phyloP scores from a whole-genome alignment of 2,329 filamentous ascomycete genomes.

The Fusarium humuli region DNA sequence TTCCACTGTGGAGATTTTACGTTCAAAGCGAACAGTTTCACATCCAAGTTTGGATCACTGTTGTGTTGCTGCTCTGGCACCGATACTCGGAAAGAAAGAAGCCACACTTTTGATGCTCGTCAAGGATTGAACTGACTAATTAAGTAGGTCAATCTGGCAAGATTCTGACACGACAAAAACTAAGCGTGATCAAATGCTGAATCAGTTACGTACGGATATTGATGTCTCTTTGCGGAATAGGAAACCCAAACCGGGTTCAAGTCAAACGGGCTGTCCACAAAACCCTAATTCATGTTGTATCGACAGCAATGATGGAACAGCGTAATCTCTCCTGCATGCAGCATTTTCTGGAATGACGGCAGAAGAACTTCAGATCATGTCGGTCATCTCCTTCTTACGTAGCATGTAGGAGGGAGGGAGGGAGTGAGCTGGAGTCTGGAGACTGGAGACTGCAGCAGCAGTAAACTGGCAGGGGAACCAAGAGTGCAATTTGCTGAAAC shows the following conservation, averaged over 20 bases:
- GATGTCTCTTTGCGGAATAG: not conserved
- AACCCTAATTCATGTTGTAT: slow-evolving; percentile 32
- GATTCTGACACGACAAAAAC: slow-evolving; percentile 17
- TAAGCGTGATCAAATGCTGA: slow-evolving; percentile 8
- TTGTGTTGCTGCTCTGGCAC: not conserved
- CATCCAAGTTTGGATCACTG: not conserved
- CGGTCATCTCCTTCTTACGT: slow-evolving; percentile 9
- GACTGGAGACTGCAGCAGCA: not conserved
- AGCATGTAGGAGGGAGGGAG: not conserved
- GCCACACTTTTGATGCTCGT: not conserved
- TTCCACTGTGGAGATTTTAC: not conserved
- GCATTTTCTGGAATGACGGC: slow-evolving; percentile 50
- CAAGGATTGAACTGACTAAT: not conserved
- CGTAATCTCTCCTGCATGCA: slow-evolving; percentile 35
- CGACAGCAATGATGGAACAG: slow-evolving; percentile 8
- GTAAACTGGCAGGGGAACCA: slow-evolving; percentile 30
- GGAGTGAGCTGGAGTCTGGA: not conserved
- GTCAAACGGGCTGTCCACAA: slow-evolving; percentile 10
- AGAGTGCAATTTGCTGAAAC: slow-evolving; percentile 36
- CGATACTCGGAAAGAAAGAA: slow-evolving; percentile 1
- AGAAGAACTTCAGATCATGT: slow-evolving; percentile 42
- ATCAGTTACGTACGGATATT: slow-evolving; percentile 8
- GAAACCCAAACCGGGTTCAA: not conserved
- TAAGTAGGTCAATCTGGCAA: slow-evolving; percentile 11
- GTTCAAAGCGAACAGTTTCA: slow-evolving; percentile 5